Base-by-base conservation (phyloP, 805 yeast genomes). In the Candida stauntonica region DNA sequence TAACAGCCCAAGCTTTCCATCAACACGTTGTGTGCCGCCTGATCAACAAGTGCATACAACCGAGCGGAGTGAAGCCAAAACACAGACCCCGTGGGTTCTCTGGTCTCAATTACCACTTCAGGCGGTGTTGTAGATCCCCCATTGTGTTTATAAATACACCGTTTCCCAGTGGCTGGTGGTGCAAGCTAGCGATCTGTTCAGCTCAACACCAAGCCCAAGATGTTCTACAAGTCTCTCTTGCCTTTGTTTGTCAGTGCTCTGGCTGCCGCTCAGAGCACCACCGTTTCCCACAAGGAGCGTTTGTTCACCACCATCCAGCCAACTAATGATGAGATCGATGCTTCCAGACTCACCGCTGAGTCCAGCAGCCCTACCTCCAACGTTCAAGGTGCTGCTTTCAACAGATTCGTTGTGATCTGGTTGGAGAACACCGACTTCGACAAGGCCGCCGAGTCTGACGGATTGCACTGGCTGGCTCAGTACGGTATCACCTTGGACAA, bases 351-450 rank as follows among this genome's bases (percentile, higher is more conserved):
- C 21, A 43, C 54, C 17, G 43, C 55, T 8, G 44, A 49, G 17
- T 33, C 52, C 31, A 39, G 33, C 21, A 36, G 47, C 29, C 59
- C 47, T 33, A 60, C 66, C 20, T 55, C 67, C 13, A 47, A 57
- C 39, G 71, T 70, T 24, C 39, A 47, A 15, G 75, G 75, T 44
- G 45, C 52, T 13, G 62, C 55, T 17, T 67, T 66, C 49, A 62
- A 68, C 52, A 62, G 72, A 38, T 54, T 68, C 38, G 55, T 58
- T 37, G 60, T 62, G 49, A 67, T 73, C 47, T 73, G 72, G 68
- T 64, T 73, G 45, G 78, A 72, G 59, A 70, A 70, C 58, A 73
- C 76, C 38, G 69, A 71, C 60, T 72, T 55, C 55, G 71, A 68
- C 49, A 73, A 72, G 49, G 78, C 77, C 31, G 64, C 63, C 31